Percentiles rank a stretch among this genome's conserved stretches.
phyloP scores from a whole-genome alignment of 495 filamentous ascomycete genomes.

The Pseudomonodictys pantanalensis region DNA sequence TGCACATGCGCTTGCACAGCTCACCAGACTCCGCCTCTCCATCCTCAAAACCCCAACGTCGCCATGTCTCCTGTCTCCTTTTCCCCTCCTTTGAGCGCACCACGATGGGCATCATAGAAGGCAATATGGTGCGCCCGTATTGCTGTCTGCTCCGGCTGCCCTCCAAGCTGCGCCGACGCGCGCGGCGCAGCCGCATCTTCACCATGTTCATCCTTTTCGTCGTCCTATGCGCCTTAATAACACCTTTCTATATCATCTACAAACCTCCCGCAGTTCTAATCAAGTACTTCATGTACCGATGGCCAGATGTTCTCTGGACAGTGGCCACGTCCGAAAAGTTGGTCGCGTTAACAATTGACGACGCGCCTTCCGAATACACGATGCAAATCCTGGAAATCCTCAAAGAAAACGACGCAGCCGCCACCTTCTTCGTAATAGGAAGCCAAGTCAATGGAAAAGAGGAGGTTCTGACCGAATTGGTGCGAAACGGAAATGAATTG shows the following conservation, averaged over 20 bases:
- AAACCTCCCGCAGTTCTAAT: conserved; percentile 69
- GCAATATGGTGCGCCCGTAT: not conserved
- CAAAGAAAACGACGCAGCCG: conserved; percentile 42
- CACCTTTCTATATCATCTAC: conserved; percentile 67
- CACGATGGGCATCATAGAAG: not conserved
- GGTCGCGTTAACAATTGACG: conserved; percentile 81
- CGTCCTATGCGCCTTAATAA: conserved; percentile 48
- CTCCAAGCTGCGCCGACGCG: conserved; percentile 51
- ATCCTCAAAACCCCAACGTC: not conserved
- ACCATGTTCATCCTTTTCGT: conserved; percentile 52
- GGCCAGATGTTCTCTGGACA: conserved; percentile 75
- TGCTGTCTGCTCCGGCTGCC: conserved; percentile 49
- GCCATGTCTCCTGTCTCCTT: not conserved
- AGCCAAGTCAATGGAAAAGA: conserved; percentile 64
- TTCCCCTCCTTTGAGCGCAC: not conserved
- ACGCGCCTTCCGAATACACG: conserved; percentile 73
- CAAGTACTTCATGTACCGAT: conserved; percentile 61
- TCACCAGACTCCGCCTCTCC: not conserved
- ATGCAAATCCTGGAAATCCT: conserved; percentile 65
- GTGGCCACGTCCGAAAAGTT: conserved; percentile 56
- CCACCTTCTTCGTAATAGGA: conserved; percentile 56
- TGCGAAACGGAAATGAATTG: conserved; percentile 66
- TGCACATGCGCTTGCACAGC: not conserved
- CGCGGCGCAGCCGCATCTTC: conserved; percentile 54
- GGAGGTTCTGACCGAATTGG: conserved; percentile 55